Evolutionary conservation across 2,329 filamentous ascomycete species (phyloP), one percentile per base, ranked within the genome.

Genomic region (Teratosphaeria gauchensis): DNA sequence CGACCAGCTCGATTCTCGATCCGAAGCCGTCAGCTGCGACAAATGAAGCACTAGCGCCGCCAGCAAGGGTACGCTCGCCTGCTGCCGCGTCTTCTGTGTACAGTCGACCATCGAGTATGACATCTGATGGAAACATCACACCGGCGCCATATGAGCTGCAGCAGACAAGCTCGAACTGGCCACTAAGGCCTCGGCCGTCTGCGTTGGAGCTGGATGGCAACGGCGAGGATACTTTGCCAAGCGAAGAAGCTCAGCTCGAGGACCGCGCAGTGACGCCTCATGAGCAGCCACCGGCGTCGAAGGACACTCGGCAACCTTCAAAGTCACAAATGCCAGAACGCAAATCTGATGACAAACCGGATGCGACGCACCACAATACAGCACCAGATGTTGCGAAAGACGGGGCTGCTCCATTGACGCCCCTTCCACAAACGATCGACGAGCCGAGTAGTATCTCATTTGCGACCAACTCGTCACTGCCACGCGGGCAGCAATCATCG

Each of bases 21-120:
- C 35, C 21, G 21, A 24, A 19, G 28, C 46, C 7, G 33, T 59
- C 42, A 16, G 52, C 12, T 21, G 53, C 48, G 12, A 28, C 16
- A 21, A 54, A 24, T 7, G 51, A 53, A 33, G 28, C 51, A 8
- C 28, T 53, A 16, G 31, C 16, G n/a, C 54, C 42, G 14, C 16
- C 56, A 57, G 9, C 19, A n/a, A 32, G 42, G 8, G n/a, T 30
- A 46, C 35, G 51, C 14, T 53, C 46, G 21, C 57, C 60, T 14
- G 54, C 61, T 30, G 56, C 57, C 30, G 51, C 65, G 2, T 77
- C 75, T 0, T 77, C 75, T 0, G 66, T 75, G 19, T 77, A 77
- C 51, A 75, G 63, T 69, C 73, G 42, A 63, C 74, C 63, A 2
- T 61, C 60, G n/a, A 9, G 75, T 53, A 21, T 31, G 31, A 16